A percentile compares a stretch with the other conserved stretches of the same genome.
These are phyloP conservation scores for Xylaria digitata DNA, from an alignment of 2,329 filamentous ascomycete genomes.

Conservation along the genomic window DNA sequence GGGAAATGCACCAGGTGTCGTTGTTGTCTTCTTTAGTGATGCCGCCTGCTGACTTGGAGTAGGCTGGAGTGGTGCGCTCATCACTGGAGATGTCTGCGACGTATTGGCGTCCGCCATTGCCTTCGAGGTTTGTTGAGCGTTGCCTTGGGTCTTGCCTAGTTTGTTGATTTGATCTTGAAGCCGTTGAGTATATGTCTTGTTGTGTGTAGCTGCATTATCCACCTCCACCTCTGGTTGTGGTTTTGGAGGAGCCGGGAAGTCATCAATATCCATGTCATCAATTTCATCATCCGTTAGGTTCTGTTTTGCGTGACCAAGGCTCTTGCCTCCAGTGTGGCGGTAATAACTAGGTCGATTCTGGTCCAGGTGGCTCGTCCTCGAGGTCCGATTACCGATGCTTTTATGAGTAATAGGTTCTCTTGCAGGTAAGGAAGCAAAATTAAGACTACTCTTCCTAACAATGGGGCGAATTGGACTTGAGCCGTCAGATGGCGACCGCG, in stretches of 20 bases:
- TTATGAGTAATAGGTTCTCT: conserved; percentile 90
- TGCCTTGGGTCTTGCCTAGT: conserved; percentile 68
- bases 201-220: conserved; percentile 70
- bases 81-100: conserved; percentile 48
- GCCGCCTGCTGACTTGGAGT: conserved; percentile 54
- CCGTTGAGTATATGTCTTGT: conserved; percentile 92
- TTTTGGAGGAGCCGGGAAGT: conserved; percentile 57
- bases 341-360: conserved; percentile 78
- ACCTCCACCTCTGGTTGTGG: conserved; percentile 60
- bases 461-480: conserved; percentile 81
- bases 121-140: conserved; percentile 60
- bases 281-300: conserved; percentile 55
- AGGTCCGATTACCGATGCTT: conserved; percentile 78
- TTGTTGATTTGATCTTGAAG: conserved; percentile 92
- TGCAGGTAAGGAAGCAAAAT: conserved; percentile 91
- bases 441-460: conserved; percentile 92
- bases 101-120: conserved; percentile 56
- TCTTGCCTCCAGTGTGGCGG: conserved; percentile 78
- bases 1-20: conserved; percentile 70
- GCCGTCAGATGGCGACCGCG: conserved; percentile 71
- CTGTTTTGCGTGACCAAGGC: conserved; percentile 65
- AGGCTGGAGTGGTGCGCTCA: conserved; percentile 46
- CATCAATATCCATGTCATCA: conserved; percentile 59
- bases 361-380: conserved; percentile 83
- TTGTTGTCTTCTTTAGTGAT: conserved; percentile 51